A percentile compares a stretch with the other conserved stretches of the same genome.
These are phyloP conservation scores for Saitoella complicata DNA, from an alignment of 805 yeast genomes.

Conservation along the genomic window DNA sequence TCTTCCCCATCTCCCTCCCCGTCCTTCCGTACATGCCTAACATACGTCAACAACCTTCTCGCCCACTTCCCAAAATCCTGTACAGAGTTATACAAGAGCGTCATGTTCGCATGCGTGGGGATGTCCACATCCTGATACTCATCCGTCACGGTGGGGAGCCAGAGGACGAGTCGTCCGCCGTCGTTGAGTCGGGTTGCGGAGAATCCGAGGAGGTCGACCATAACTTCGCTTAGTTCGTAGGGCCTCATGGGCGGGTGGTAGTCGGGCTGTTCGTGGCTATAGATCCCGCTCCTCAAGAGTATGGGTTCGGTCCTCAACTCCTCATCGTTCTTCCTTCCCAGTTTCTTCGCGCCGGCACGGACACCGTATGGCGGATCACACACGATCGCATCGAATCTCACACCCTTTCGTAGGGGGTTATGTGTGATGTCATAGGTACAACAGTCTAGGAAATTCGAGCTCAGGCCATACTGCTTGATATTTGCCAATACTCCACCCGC, in stretches of 20 bases:
- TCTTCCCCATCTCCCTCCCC: constrained; percentile 28
- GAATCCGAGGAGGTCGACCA: constrained; percentile 64
- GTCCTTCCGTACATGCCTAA: constrained; percentile 32
- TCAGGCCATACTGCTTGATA: constrained; percentile 56
- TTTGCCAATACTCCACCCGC: constrained; percentile 34
- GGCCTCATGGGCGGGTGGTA: constrained; percentile 89
- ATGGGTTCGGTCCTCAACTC: constrained; percentile 32
- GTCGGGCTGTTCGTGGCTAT: constrained; percentile 29
- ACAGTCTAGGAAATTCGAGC: constrained; percentile 48
- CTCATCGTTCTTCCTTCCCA: constrained; percentile 64
- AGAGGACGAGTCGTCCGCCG: constrained; percentile 72
- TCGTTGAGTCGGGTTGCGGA: constrained; percentile 54
- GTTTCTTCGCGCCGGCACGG: constrained; percentile 82
- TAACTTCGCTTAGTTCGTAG: constrained; percentile 56
- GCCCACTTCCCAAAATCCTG: constrained; percentile 87
- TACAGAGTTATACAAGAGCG: constrained; percentile 55
- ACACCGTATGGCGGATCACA: constrained; percentile 99
- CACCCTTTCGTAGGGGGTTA: constrained; percentile 49
- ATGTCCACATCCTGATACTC: constrained; percentile 51
- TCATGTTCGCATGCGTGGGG: constrained; percentile 63
- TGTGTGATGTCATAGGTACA: constrained; percentile 91
- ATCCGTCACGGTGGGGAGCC: constrained; percentile 97
- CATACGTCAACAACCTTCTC: constrained; percentile 66
- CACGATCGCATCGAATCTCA: constrained; percentile 61
- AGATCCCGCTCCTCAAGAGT: constrained; percentile 10